Evolutionary conservation across 495 filamentous ascomycete genomes (phyloP).

Genomic region (Friedmanniomyces endolithicus): DNA sequence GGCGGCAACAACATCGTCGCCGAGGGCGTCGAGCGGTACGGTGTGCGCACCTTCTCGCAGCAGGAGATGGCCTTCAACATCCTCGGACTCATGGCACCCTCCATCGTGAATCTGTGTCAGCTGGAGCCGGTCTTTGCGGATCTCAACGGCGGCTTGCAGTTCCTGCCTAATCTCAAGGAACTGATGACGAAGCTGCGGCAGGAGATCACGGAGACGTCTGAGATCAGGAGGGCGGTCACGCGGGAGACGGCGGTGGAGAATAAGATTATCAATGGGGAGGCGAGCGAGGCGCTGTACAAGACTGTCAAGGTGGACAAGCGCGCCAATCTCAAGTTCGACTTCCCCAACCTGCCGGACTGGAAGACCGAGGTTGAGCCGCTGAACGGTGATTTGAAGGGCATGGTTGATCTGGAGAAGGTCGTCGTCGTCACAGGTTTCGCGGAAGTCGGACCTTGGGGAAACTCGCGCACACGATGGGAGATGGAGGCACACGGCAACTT

Average conservation of each 20-base stretch:
- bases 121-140: slow-evolving; percentile 91
- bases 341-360: slow-evolving; percentile 82
- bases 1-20: slow-evolving; percentile 95
- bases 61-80: slow-evolving; percentile 99
- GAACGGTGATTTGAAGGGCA: slow-evolving; percentile 77
- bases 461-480: slow-evolving; percentile 94
- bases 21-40: slow-evolving; percentile 89
- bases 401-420: slow-evolving; percentile 96
- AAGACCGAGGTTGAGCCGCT: slow-evolving; percentile 79
- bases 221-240: slow-evolving; percentile 82
- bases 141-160: slow-evolving; percentile 92
- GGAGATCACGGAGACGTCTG: slow-evolving; percentile 85
- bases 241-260: slow-evolving; percentile 95
- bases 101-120: slow-evolving; percentile 92
- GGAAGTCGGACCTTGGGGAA: slow-evolving; percentile 96
- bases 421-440: slow-evolving; percentile 95
- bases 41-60: slow-evolving; percentile 96
- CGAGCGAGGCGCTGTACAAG: slow-evolving; percentile 83
- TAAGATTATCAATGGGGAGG: slow-evolving; percentile 91
- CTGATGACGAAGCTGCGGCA: slow-evolving; percentile 81
- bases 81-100: slow-evolving; percentile 87
- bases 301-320: slow-evolving; percentile 85
- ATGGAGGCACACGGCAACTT: slow-evolving; percentile 97
- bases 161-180: slow-evolving; percentile 93
- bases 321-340: slow-evolving; percentile 94